A percentile compares a stretch with the other conserved stretches of the same genome.
phyloP scores from a whole-genome alignment of 352 stramenopile species.

The Phytophthora sp. region DNA sequence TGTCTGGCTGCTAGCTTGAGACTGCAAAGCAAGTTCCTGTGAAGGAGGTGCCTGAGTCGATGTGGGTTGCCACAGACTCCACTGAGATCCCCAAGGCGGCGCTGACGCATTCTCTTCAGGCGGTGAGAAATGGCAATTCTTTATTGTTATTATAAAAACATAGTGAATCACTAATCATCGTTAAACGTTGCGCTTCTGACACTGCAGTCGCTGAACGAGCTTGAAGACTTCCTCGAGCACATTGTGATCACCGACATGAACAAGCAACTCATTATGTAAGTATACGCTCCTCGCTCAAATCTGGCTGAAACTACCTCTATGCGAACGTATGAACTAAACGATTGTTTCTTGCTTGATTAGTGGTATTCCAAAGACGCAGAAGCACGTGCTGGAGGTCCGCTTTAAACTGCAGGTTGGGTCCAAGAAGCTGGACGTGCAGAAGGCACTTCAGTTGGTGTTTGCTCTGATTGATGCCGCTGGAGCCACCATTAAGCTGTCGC shows the following conservation, averaged over 20 bases:
- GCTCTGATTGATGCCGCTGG: slow-evolving; percentile 69
- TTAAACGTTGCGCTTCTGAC: background rate
- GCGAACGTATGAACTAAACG: no score
- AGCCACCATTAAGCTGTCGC: slow-evolving; percentile 78
- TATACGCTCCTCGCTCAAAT: no score
- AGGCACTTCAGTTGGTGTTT: slow-evolving; percentile 51
- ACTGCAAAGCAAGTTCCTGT: slow-evolving; percentile 64
- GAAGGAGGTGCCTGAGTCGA: slow-evolving; percentile 62
- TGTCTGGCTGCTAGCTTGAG: slow-evolving; percentile 48
- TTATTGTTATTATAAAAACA: background rate
- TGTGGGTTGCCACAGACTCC: slow-evolving; percentile 71
- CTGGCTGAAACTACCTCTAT: no score
- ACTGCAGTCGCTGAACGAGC: slow-evolving; percentile 58
- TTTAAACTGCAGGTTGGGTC: slow-evolving; percentile 71
- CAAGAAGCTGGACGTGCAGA: slow-evolving; percentile 64
- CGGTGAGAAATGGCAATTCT: slow-evolving; percentile 23
- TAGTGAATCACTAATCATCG: background rate
- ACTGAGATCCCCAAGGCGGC: slow-evolving; percentile 66
- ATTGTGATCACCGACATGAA: slow-evolving; percentile 85
- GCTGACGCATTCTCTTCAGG: slow-evolving; percentile 57
- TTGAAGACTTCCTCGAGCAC: slow-evolving; percentile 77
- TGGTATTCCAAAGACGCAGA: slow-evolving; percentile 70
- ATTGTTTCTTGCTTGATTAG: slow-evolving; percentile 27
- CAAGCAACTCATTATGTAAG: slow-evolving; percentile 63
- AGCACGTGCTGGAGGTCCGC: slow-evolving; percentile 59